phyloP scores from a whole-genome alignment of 1,139 yeast genomes.

The Tardiomyces digboiensis region DNA sequence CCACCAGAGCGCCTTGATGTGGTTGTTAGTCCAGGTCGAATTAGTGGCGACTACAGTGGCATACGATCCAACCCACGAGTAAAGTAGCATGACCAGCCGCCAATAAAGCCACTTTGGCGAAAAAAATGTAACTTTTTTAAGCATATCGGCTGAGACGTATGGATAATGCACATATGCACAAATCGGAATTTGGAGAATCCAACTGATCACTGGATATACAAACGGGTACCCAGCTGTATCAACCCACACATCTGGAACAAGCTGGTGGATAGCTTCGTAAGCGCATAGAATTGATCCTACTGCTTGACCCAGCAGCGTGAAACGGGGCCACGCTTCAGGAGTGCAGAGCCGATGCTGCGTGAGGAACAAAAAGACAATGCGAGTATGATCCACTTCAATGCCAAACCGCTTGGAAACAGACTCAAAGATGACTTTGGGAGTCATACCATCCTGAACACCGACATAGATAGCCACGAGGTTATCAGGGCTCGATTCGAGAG shows the following conservation, averaged over 20 bases:
- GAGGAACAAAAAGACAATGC: slow-evolving; percentile 68
- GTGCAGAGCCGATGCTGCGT: slow-evolving; percentile 57
- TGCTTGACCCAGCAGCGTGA: slow-evolving; percentile 84
- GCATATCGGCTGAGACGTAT: slow-evolving; percentile 81
- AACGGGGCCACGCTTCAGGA: slow-evolving; percentile 62
- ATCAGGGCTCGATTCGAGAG: slow-evolving; percentile 41
- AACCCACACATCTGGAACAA: slow-evolving; percentile 84
- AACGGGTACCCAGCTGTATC: slow-evolving; percentile 97
- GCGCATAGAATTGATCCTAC: slow-evolving; percentile 64
- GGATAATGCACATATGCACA: slow-evolving; percentile 93
- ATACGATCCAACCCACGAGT: slow-evolving; percentile 55
- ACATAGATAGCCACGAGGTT: slow-evolving; percentile 73
- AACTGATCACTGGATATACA: slow-evolving; percentile 53
- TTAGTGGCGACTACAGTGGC: slow-evolving; percentile 65
- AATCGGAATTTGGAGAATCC: slow-evolving; percentile 58
- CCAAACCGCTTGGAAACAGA: slow-evolving; percentile 60
- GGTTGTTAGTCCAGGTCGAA: slow-evolving; percentile 87
- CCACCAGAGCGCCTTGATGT: slow-evolving; percentile 55
- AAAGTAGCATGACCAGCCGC: slow-evolving; percentile 52
- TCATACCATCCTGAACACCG: slow-evolving; percentile 43
- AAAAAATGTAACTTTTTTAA: slow-evolving; percentile 20
- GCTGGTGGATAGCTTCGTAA: slow-evolving; percentile 56
- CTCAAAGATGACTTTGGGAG: slow-evolving; percentile 41
- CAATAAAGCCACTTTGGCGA: slow-evolving; percentile 59
- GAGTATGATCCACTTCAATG: slow-evolving; percentile 37